Evolutionary conservation across 139 green algal genomes (phyloP).

Genomic region (Gonium pectorale): DNA sequence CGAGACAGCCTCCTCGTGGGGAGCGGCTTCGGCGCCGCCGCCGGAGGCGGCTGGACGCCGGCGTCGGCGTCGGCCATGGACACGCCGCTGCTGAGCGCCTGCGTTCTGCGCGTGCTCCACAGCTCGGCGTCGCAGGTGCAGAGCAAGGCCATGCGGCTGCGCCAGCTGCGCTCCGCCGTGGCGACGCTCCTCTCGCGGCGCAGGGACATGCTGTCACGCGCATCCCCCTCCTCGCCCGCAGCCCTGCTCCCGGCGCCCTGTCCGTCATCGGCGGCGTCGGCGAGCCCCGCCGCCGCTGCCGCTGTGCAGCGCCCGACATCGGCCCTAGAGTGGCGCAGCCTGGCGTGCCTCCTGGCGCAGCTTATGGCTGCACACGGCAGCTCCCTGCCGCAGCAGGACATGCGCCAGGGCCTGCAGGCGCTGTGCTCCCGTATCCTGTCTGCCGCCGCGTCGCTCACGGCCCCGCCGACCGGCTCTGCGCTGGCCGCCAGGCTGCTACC

Average conservation of each 20-base stretch:
- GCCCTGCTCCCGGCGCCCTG: not conserved
- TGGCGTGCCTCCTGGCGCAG: slow-evolving; percentile 62
- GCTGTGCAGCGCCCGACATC: not conserved
- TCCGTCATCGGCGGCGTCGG: not conserved
- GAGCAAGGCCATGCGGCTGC: slow-evolving; percentile 63
- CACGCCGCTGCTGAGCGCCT: slow-evolving; percentile 24
- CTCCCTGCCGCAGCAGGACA: slow-evolving; percentile 34
- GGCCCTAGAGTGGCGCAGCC: slow-evolving; percentile 44
- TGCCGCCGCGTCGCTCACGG: not conserved
- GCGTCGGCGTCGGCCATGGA: slow-evolving; percentile 15
- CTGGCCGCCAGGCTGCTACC: not conserved
- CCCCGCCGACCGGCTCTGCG: not conserved
- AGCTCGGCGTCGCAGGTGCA: slow-evolving; percentile 44
- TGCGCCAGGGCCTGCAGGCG: not conserved
- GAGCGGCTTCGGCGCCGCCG: slow-evolving; percentile 9
- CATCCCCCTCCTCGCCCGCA: too few species aligned
- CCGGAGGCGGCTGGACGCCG: not conserved
- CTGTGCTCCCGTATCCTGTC: not conserved
- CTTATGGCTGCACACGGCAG: slow-evolving; percentile 65
- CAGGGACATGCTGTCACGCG: not conserved
- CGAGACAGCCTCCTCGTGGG: not conserved
- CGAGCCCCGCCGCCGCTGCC: not conserved
- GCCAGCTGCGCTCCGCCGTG: slow-evolving; percentile 80
- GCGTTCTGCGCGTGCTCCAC: slow-evolving; percentile 35
- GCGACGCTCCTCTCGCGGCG: slow-evolving; percentile 22